Conservation (phyloP, 345 rosid species). For the Acer campestre region DNA sequence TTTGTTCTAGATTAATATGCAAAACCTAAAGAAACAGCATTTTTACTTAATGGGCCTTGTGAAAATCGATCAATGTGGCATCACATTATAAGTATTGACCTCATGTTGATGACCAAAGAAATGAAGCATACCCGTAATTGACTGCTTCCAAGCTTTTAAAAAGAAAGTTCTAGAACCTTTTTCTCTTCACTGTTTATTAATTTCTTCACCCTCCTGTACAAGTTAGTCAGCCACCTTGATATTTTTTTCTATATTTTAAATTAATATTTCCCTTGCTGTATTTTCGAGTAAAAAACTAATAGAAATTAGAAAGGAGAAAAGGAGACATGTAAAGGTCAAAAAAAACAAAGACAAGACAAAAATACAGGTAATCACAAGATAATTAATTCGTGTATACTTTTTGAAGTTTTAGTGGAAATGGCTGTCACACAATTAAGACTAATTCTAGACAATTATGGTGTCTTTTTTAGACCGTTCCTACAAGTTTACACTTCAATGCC, state of each 20-base stretch:
- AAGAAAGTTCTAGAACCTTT: background rate
- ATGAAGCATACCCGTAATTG: background rate
- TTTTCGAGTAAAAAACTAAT: background rate
- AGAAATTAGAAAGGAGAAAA: background rate
- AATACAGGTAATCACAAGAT: conserved; percentile 10
- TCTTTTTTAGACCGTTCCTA: conserved; percentile 20
- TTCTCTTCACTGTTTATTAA: background rate
- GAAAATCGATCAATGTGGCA: background rate
- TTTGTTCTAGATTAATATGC: background rate
- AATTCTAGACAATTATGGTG: background rate
- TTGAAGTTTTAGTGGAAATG: conserved; percentile 1
- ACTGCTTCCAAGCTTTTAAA: conserved; percentile 1
- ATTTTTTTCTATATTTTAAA: background rate
- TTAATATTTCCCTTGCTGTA: background rate
- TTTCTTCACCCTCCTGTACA: background rate
- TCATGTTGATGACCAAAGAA: background rate
- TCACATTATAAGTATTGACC: background rate
- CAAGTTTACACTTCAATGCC: background rate
- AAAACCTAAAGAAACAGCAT: background rate
- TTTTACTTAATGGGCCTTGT: background rate
- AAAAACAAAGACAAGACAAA: conserved; percentile 6
- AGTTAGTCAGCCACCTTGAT: background rate
- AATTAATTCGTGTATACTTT: background rate
- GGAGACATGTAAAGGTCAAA: conserved; percentile 9
- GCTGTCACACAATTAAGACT: conserved; percentile 20